Base-by-base conservation (phyloP, 192 early-diverging fungal genomes). In the Coemansia sp. region DNA sequence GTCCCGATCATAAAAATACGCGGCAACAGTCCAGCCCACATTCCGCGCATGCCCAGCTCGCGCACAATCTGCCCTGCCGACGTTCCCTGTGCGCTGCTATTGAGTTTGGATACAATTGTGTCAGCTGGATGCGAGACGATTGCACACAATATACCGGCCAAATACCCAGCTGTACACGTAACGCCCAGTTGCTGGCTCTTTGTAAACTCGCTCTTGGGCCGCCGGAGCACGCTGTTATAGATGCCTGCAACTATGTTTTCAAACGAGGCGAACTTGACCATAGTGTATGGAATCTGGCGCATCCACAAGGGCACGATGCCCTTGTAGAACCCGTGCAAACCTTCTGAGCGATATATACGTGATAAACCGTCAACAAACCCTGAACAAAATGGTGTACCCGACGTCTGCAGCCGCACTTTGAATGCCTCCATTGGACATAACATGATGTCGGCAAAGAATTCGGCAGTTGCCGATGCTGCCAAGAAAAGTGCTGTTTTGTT, bases 1-100 rank as follows among this genome's bases (percentile, higher is more conserved):
- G 90, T 89, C 66, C 92, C 92, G 59, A 93, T 87, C 92, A 93
- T 93, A 26, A 91, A 67, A 58, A 92, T 88, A 77, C 92, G 88
- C 37, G 89, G 82, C 21, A 85, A 81, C 40, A 93, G 76, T 36
- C 92, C 92, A 66, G 84, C 84, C 85, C 88, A 90, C 20, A 86
- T 54, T n/a, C 86, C 85, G 3, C 48, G 59, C 34, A 82, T 60
- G 12, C 86, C 86, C 12, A 87, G 71, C 11, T 84, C 81, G 28
- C 76, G 78, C 8, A 73, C 18, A 21, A 84, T 64, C 4, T 26
- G 28, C 37, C 24, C 51, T 28, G 34, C 47, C 11, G 51, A 60
- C 50, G 58, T 62, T 10, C 50, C 61, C 63, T 68, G 64, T 51
- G 64, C 58, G 7, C 60, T 58, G 52, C 74, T 82, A 54, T 82